Evolutionary conservation across 768 basidiomycete species (phyloP).

Genomic region (Boletus edulis): DNA sequence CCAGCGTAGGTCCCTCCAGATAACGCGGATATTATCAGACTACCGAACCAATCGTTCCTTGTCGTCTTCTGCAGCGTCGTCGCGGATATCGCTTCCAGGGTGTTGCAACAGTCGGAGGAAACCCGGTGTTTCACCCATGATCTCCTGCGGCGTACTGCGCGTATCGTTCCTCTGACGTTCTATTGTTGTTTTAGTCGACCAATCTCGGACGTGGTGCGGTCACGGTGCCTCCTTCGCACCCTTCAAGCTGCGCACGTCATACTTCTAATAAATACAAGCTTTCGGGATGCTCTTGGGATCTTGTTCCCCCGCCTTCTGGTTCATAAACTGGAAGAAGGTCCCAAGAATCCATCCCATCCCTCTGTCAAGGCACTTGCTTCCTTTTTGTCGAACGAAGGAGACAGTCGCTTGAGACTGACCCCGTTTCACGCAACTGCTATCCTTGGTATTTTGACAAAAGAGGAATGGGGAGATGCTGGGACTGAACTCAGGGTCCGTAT

Average conservation of each 20-base stretch:
- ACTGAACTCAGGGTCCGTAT: constrained; percentile 33
- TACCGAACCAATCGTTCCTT: constrained; percentile 41
- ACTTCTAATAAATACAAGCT: constrained; percentile 22
- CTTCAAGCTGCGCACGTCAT: constrained; percentile 32
- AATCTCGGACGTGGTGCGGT: constrained; percentile 33
- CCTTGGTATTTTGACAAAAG: constrained; percentile 37
- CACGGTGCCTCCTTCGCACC: constrained; percentile 40
- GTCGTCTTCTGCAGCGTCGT: constrained; percentile 47
- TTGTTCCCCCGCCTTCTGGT: constrained; percentile 25
- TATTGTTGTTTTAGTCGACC: constrained; percentile 41
- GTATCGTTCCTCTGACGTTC: constrained; percentile 40
- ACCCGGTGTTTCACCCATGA: constrained; percentile 52
- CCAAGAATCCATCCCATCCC: constrained; percentile 23
- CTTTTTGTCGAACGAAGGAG: constrained; percentile 25
- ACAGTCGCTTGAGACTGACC: constrained; percentile 30
- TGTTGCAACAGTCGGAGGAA: constrained; percentile 41
- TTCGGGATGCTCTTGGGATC: constrained; percentile 31
- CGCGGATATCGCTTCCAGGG: constrained; percentile 41
- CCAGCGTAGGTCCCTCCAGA: constrained; percentile 32
- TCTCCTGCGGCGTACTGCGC: constrained; percentile 40
- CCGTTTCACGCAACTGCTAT: constrained; percentile 32
- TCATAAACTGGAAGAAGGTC: constrained; percentile 44
- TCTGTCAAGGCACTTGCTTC: constrained; percentile 14
- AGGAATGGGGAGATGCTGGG: constrained; percentile 37
- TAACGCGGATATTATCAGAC: constrained; percentile 34